Conservation (phyloP, 495 filamentous ascomycete species). For the Penicillium paradoxum region DNA sequence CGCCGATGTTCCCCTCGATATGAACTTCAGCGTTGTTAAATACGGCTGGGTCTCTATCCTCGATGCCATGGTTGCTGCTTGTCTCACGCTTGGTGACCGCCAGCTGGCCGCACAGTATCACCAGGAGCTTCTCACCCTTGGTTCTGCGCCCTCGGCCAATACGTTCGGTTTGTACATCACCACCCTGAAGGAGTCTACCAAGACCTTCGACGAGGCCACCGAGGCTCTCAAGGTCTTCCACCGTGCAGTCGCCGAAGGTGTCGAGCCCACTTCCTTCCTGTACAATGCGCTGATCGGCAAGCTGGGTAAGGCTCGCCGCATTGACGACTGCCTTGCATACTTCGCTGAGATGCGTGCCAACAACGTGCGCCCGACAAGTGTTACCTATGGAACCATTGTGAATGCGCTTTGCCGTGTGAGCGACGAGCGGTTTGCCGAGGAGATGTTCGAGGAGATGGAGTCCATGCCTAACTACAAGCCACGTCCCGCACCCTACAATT, state of each 20-base stretch:
- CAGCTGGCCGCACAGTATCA: constrained; percentile 77
- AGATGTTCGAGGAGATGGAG: constrained; percentile 99
- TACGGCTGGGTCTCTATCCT: constrained; percentile 94
- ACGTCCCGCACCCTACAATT: constrained; percentile 93
- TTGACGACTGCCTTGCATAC: constrained; percentile 96
- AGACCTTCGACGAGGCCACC: constrained; percentile 94
- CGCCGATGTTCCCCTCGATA: constrained; percentile 75
- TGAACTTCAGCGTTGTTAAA: constrained; percentile 75
- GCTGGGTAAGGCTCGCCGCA: constrained; percentile 92
- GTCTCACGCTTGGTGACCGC: constrained; percentile 77
- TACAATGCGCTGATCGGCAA: constrained; percentile 99
- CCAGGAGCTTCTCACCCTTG: constrained; percentile 81
- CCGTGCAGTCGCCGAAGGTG: constrained; percentile 86
- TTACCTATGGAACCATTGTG: constrained; percentile 97
- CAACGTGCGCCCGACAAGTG: constrained; percentile 90
- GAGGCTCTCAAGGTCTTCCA: constrained; percentile 97
- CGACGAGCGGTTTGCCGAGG: constrained; percentile 94
- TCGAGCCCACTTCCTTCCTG: constrained; percentile 91
- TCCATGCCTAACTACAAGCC: constrained; percentile 98
- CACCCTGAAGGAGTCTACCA: constrained; percentile 90
- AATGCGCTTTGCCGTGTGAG: constrained; percentile 96
- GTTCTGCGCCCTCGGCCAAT: constrained; percentile 87
- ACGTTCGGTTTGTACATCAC: constrained; percentile 98
- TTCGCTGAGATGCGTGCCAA: constrained; percentile 94
- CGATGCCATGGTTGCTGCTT: constrained; percentile 93